Evolutionary conservation across 2,329 filamentous ascomycete genomes (phyloP).

Genomic region (Fusarium guadeloupense): DNA sequence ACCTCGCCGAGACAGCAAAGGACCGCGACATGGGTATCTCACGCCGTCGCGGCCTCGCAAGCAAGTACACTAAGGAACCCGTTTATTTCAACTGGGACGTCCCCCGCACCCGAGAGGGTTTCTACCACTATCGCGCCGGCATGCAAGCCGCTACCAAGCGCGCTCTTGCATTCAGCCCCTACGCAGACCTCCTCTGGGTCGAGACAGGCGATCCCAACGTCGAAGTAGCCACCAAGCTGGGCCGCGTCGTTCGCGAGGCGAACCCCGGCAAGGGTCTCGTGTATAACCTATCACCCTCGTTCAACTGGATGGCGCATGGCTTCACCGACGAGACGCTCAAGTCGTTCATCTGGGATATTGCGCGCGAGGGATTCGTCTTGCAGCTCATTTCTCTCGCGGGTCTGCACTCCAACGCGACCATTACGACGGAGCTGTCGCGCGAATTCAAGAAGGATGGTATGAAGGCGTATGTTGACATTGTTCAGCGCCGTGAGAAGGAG

Average conservation of each 20-base stretch:
- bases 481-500: constrained; percentile 91
- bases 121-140: constrained; percentile 88
- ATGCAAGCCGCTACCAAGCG: constrained; percentile 91
- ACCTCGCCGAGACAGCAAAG: constrained; percentile 67
- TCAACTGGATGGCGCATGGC: constrained; percentile 98
- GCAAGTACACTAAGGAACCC: constrained; percentile 70
- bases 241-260: constrained; percentile 74
- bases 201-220: constrained; percentile 93
- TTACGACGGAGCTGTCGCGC: constrained; percentile 77
- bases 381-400: constrained; percentile 74
- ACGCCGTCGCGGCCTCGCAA: constrained; percentile 77
- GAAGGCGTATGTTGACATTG: constrained; percentile 94
- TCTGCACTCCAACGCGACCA: constrained; percentile 71
- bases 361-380: constrained; percentile 81
- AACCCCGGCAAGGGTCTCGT: constrained; percentile 88
- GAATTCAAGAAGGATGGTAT: constrained; percentile 92
- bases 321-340: constrained; percentile 85
- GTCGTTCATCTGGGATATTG: constrained; percentile 96
- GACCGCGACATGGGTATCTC: constrained; percentile 81
- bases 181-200: constrained; percentile 95
- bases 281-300: constrained; percentile 95
- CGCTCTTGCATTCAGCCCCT: constrained; percentile 89
- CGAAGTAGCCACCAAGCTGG: constrained; percentile 77
- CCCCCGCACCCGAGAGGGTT: constrained; percentile 91
- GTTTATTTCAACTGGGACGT: constrained; percentile 91